Conservation (phyloP, 2,329 filamentous ascomycete species). For the Paecilomyces sp. region DNA sequence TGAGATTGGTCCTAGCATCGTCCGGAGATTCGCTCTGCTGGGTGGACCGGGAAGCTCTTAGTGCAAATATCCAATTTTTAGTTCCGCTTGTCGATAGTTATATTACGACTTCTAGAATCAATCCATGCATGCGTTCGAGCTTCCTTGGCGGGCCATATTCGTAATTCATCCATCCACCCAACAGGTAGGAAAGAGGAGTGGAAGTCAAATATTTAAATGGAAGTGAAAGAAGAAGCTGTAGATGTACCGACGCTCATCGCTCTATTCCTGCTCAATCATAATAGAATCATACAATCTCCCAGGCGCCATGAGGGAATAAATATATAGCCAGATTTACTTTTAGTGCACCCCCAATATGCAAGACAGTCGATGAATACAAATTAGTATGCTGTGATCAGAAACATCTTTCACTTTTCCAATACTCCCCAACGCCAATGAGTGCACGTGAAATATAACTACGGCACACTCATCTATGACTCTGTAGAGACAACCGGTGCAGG, state of each 20-base stretch:
- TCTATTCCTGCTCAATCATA: no score
- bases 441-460: neutral
- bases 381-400: neutral
- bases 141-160: neutral
- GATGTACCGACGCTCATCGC: no score
- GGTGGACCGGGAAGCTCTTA: conserved; percentile 70
- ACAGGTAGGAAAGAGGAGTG: no score
- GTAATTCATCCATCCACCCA: no score
- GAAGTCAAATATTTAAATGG: no score
- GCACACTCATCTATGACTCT: neutral
- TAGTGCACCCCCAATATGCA: neutral
- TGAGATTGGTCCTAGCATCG: conserved; percentile 92
- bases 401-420: neutral
- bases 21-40: conserved; percentile 85
- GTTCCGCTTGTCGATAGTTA: conserved; percentile 8
- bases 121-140: neutral
- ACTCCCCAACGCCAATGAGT: neutral
- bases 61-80: conserved; percentile 12
- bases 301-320: no score
- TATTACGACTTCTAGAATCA: conserved; percentile 1
- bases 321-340: no score
- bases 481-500: neutral
- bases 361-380: neutral
- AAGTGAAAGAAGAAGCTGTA: no score
- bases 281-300: no score